Base-by-base conservation (phyloP, 306 rosid species). In the Fragaria iinumae region DNA sequence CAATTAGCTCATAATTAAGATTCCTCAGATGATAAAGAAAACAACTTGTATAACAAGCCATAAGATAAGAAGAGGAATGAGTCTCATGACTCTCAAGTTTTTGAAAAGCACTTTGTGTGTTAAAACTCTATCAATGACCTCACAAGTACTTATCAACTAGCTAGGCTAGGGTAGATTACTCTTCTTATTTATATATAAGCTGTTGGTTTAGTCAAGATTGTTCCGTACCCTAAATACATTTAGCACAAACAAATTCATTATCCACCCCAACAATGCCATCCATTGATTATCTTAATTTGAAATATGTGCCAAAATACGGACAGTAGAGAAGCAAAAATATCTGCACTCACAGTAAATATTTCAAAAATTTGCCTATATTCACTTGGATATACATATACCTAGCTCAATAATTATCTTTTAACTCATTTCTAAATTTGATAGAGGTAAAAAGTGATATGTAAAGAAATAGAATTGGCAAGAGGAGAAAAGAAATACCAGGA, bases 401-500 rank as follows among this genome's bases (percentile, higher is more conserved):
- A 36, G 39, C 39, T 36, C 39, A 36, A 36, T 36, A 36, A 36
- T 39, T 39, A 8, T 39, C 43, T 6, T 39, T 39, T 20, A 53
- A 25, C 60, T 53, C 60, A 53, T 53, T 2, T 53, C 23, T 18
- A 20, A 8, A 20, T 20, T 20, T 2, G 25, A 53, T 7, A 8
- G 59, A 56, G 21, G 5, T 23, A 21, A 0, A 49, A n/a, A 70
- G 17, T 4, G 20, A 27, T 32, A 49, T 16, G 32, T 29, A 29
- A 29, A 29, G 32, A 3, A 29, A 29, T 29, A 29, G 32, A 16
- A 49, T 0, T 11, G 29, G 13, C 14, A 10, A 29, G 7, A 6
- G 7, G 23, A 14, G 7, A 17, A 29, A 29, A 29, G 32, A 29
- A 29, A 29, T 29, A 90, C 96, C 34, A 89, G 74, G 71, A 49